These are phyloP conservation scores for Eucalyptus sideroxylon DNA, from an alignment of 345 rosid genomes.

Conservation along the genomic window DNA sequence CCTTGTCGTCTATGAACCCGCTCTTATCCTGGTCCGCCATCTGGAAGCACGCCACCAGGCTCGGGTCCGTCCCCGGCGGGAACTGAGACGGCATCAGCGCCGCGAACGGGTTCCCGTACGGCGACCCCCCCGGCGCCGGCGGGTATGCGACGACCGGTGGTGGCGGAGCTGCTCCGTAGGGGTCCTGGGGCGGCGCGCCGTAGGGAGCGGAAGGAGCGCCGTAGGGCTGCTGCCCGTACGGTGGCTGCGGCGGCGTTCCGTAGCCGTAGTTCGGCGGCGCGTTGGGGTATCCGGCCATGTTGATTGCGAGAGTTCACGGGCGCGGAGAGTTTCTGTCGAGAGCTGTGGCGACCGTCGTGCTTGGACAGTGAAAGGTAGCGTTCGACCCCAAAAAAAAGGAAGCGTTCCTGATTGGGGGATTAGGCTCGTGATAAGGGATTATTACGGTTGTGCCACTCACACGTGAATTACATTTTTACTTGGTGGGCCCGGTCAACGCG, in stretches of 20 bases:
- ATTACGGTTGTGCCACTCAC: neutral
- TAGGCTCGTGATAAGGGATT: neutral
- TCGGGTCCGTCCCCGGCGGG: slow-evolving; percentile 88
- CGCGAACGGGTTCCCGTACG: slow-evolving; percentile 55
- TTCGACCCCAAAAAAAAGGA: neutral
- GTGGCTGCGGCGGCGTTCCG: neutral
- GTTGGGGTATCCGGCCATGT: slow-evolving; percentile 36
- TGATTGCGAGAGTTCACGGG: neutral
- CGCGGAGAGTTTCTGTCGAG: neutral
- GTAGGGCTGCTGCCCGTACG: slow-evolving; percentile 4
- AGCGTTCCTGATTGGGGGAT: neutral
- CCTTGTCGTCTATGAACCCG: slow-evolving; percentile 81
- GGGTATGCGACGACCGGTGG: neutral
- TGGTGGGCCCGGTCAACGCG: neutral
- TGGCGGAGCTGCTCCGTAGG: neutral
- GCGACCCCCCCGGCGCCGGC: neutral
- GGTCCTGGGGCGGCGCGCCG: slow-evolving; percentile 36
- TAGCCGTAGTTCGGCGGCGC: slow-evolving; percentile 34
- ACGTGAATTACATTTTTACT: neutral
- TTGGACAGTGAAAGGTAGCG: neutral
- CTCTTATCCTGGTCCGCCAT: slow-evolving; percentile 81
- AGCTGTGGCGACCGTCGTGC: neutral
- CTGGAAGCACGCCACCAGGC: slow-evolving; percentile 65
- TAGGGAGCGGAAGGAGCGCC: slow-evolving; percentile 3
- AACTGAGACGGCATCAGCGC: slow-evolving; percentile 69